Base-by-base conservation (phyloP, 495 filamentous ascomycete genomes). In the Aspergillus egyptiacus region DNA sequence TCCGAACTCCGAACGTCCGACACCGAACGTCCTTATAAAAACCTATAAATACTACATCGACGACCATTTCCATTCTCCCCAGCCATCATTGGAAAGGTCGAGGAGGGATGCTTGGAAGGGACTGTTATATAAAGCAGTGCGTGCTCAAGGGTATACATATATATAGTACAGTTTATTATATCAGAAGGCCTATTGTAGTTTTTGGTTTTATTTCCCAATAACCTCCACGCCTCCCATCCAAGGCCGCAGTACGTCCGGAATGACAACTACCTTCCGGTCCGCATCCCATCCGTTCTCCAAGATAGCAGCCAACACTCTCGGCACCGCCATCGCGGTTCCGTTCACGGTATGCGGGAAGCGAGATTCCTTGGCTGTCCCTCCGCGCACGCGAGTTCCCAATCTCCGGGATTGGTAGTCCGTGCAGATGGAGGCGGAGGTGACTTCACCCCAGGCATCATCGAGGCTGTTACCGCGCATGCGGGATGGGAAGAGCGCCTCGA, bases 401-500 rank as follows among this genome's bases (percentile, higher is more conserved):
- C 93, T 76, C 7, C 93, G 75, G 17, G 78, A 83, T 73, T 98
- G 93, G 66, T 97, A 97, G 62, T 97, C 94, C 4, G 89, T 93
- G 64, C 93, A 98, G 48, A 91, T 85, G 44, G 87, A 91, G 10
- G 89, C 82, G 43, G 83, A 88, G 0, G 91, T 95, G 9, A 98
- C 87, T 65, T 98, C 93, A 24, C 93, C 93, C 86, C 88, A 98
- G 10, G 89, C 91, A 20, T 82, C 78, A 62, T 90, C 83, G 14
- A 79, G 70, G 24, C 76, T 71, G 13, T 57, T 33, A 6, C 51
- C 50, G 6, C 68, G 65, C 40, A 78, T 74, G 1, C 93, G 77
- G 14, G 85, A 91, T 0, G 94, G 94, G 72, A 98, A 96, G 55
- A 84, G 90, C 4, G 85, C 89, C 65, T 98, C 93, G 36, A 97